Percentiles rank a stretch among this genome's conserved stretches.
These are phyloP conservation scores for Hygrocybe coccinea DNA, from an alignment of 768 basidiomycete genomes.

Conservation along the genomic window DNA sequence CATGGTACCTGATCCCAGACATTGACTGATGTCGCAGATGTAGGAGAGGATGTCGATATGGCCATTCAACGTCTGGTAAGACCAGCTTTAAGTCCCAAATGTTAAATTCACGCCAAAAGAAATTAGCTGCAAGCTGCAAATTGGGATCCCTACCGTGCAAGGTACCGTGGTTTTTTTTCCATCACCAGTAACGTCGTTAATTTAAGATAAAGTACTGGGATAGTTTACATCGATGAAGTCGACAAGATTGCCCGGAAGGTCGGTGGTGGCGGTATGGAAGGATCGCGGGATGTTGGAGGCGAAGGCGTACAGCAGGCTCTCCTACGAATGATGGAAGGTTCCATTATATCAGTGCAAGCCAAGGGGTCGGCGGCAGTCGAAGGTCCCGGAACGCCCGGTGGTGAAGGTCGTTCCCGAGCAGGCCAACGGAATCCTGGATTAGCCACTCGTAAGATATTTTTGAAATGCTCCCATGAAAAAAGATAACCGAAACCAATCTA, in stretches of 20 bases:
- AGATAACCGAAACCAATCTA: too few species aligned
- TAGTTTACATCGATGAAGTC: conserved; percentile 94
- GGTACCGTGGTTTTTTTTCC: conserved; percentile 38
- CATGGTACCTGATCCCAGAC: conserved; percentile 6
- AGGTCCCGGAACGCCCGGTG: conserved; percentile 34
- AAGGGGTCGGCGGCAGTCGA: conserved; percentile 53
- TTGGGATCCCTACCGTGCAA: conserved; percentile 81
- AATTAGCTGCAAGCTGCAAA: conserved; percentile 80
- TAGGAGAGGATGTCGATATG: conserved; percentile 95
- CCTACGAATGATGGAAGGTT: conserved; percentile 91
- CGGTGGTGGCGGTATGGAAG: conserved; percentile 52
- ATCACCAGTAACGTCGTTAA: background rate
- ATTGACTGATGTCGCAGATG: conserved; percentile 48
- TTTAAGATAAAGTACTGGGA: conserved; percentile 63
- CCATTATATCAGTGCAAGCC: conserved; percentile 73
- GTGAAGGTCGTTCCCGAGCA: conserved; percentile 44
- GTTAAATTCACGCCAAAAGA: conserved; percentile 5
- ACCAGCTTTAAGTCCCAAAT: background rate
- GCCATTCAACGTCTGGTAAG: conserved; percentile 77
- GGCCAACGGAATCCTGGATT: conserved; percentile 47
- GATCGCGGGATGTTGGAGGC: conserved; percentile 84
- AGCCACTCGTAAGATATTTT: conserved; percentile 29
- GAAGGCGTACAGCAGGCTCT: conserved; percentile 96
- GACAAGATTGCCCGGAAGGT: conserved; percentile 84
- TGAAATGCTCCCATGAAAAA: background rate